These are phyloP conservation scores for Karstenula rhodostoma DNA, from an alignment of 2,329 filamentous ascomycete genomes.

Conservation along the genomic window DNA sequence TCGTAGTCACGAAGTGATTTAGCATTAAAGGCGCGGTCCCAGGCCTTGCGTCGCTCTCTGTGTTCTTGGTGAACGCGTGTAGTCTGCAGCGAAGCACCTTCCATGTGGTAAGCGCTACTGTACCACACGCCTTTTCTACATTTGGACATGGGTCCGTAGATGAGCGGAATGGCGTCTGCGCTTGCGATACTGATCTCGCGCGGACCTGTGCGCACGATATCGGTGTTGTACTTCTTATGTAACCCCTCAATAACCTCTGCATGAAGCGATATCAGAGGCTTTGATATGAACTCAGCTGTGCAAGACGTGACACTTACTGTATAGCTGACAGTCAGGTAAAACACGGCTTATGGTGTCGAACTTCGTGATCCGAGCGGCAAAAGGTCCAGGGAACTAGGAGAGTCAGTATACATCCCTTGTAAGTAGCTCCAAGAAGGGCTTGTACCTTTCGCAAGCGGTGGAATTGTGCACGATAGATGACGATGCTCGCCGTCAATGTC, in stretches of 20 bases:
- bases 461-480: constrained; percentile 52
- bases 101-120: constrained; percentile 22
- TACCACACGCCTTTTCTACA: constrained; percentile 45
- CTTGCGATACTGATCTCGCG: constrained; percentile 42
- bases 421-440: neutral
- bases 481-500: constrained; percentile 42
- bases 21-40: constrained; percentile 45
- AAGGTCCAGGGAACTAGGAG: constrained; percentile 50
- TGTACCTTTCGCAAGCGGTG: constrained; percentile 48
- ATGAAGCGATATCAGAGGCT: neutral
- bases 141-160: constrained; percentile 40
- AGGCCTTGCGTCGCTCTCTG: constrained; percentile 38
- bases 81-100: constrained; percentile 34
- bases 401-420: neutral
- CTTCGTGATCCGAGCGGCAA: constrained; percentile 47
- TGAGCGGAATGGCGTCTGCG: constrained; percentile 36
- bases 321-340: constrained; percentile 33
- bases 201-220: constrained; percentile 46
- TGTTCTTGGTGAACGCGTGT: constrained; percentile 43
- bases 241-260: constrained; percentile 28
- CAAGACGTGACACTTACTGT: constrained; percentile 17
- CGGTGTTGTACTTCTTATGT: constrained; percentile 39
- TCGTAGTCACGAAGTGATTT: constrained; percentile 48
- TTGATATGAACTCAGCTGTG: neutral
- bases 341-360: constrained; percentile 45